These are phyloP conservation scores for Ganoderma lingzhi DNA, from an alignment of 1,284 basidiomycete species.

Conservation along the genomic window DNA sequence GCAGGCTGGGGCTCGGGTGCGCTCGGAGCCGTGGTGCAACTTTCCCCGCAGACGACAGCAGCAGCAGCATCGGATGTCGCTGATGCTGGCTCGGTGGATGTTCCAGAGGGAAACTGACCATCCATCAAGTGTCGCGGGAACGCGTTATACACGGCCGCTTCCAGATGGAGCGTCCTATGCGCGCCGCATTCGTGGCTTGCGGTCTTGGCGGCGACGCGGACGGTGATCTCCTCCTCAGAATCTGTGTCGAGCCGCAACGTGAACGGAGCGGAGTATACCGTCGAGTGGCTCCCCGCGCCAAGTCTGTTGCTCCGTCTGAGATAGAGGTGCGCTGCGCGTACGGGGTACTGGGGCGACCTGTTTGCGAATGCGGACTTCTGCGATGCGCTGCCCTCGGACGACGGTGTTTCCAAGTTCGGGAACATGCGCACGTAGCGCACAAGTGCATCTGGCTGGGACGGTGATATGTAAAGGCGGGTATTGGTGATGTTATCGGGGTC, in stretches of 20 bases:
- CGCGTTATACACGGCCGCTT: constrained; percentile 52
- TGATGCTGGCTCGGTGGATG: no score
- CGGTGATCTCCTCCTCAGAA: constrained; percentile 32
- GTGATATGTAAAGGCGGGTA: no score
- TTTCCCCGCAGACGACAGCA: no score
- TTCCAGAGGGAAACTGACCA: constrained; percentile 33
- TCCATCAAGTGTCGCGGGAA: constrained; percentile 56
- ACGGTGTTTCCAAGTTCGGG: constrained; percentile 21
- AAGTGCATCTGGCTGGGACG: no score
- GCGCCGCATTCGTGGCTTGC: constrained; percentile 29
- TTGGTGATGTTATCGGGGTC: no score
- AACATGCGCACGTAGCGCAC: constrained; percentile 33
- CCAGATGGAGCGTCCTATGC: constrained; percentile 41
- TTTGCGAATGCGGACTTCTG: neutral
- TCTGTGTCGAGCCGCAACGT: constrained; percentile 39
- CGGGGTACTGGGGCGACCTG: neutral
- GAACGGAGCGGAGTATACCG: constrained; percentile 41
- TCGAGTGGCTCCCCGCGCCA: constrained; percentile 44
- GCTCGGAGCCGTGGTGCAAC: neutral
- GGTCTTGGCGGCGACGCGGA: constrained; percentile 44
- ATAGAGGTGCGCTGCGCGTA: constrained; percentile 35
- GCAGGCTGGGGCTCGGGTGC: constrained; percentile 31
- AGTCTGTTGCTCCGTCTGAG: constrained; percentile 38
- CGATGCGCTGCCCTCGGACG: neutral
- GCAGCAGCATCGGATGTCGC: neutral